phyloP scores from a whole-genome alignment of 2,329 filamentous ascomycete genomes.

The Tolypocladium ovalisporum region DNA sequence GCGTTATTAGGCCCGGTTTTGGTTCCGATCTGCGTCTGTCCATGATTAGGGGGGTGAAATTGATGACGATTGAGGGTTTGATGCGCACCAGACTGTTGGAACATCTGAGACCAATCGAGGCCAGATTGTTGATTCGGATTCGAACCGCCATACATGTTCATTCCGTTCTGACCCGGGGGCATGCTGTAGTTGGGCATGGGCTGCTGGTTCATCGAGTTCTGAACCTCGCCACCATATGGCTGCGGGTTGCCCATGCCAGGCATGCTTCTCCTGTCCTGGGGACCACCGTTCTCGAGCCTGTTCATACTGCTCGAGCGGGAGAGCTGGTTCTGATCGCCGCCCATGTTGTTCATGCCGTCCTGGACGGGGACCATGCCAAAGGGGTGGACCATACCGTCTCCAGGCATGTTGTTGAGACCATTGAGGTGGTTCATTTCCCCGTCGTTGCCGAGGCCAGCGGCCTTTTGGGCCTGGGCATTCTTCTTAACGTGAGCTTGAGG shows the following conservation, averaged over 20 bases:
- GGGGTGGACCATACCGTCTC: slow-evolving; percentile 46
- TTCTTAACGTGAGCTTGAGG: slow-evolving; percentile 84
- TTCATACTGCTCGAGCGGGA: slow-evolving; percentile 51
- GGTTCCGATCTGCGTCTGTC: slow-evolving; percentile 58
- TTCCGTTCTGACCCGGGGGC: slow-evolving; percentile 50
- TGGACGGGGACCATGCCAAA: slow-evolving; percentile 45
- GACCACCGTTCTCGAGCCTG: slow-evolving; percentile 42
- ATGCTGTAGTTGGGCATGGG: slow-evolving; percentile 55
- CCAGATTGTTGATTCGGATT: slow-evolving; percentile 50
- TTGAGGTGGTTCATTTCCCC: slow-evolving; percentile 49
- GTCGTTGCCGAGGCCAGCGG: slow-evolving; percentile 38
- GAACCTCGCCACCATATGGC: slow-evolving; percentile 46
- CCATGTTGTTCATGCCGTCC: slow-evolving; percentile 49
- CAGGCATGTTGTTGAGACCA: slow-evolving; percentile 46
- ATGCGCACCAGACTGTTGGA: slow-evolving; percentile 62
- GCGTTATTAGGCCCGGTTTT: slow-evolving; percentile 54
- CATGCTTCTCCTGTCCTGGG: slow-evolving; percentile 48
- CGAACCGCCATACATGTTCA: slow-evolving; percentile 51
- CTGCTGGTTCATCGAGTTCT: slow-evolving; percentile 53
- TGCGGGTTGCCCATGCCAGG: slow-evolving; percentile 41
- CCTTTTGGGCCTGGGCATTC: slow-evolving; percentile 49
- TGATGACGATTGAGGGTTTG: slow-evolving; percentile 51
- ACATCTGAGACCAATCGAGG: slow-evolving; percentile 71
- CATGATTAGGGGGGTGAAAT: slow-evolving; percentile 45
- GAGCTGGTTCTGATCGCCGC: slow-evolving; percentile 50